Conservation (phyloP, 2,329 filamentous ascomycete species). For the Monilinia aucupariae region DNA sequence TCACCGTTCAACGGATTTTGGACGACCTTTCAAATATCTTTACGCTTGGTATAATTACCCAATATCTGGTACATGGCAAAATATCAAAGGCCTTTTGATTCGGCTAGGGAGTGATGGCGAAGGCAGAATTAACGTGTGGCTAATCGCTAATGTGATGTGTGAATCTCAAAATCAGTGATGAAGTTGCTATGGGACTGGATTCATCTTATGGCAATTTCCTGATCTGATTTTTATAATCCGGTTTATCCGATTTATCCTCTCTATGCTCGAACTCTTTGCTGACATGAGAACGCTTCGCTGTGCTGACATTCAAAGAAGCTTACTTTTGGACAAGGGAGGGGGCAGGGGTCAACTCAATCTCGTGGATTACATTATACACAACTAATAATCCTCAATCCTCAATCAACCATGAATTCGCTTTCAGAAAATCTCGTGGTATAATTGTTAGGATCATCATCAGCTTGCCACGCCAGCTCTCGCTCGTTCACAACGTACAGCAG, state of each 20-base stretch:
- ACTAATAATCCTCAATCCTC: neutral
- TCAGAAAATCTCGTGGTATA: neutral
- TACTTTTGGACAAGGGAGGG: neutral
- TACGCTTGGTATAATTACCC: neutral
- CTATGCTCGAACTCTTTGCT: neutral
- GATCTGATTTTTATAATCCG: neutral
- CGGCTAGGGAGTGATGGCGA: neutral
- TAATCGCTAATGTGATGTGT: neutral
- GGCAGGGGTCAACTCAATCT: neutral
- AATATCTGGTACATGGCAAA: neutral
- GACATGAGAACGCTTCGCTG: conserved; percentile 3
- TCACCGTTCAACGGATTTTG: neutral
- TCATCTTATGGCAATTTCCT: neutral
- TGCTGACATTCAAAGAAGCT: conserved; percentile 11
- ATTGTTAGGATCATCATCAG: neutral
- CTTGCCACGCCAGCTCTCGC: neutral
- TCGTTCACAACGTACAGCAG: neutral
- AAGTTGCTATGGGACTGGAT: neutral
- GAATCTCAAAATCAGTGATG: neutral
- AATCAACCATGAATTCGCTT: neutral
- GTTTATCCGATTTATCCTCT: neutral
- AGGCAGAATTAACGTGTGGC: neutral
- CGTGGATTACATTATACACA: neutral
- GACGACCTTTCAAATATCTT: neutral
- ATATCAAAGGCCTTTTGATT: neutral